Conservation (phyloP, 371 early-diverging fungal species). For the Chytridium lagenaria region DNA sequence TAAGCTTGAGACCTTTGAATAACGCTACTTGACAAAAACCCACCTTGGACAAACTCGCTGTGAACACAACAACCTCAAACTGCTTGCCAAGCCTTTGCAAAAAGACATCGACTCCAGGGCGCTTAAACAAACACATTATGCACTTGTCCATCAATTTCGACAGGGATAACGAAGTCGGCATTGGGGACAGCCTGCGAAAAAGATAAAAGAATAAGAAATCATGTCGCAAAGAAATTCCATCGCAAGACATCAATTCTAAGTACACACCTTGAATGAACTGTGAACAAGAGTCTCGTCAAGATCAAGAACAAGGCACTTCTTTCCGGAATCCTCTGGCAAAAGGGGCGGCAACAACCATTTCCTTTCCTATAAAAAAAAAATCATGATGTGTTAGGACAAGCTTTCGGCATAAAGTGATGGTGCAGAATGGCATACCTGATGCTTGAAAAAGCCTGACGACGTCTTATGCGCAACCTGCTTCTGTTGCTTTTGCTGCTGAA, state of each 20-base stretch:
- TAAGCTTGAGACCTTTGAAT: not conserved
- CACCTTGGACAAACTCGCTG: slow-evolving; percentile 77
- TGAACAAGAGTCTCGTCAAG: slow-evolving; percentile 87
- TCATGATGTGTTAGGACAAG: not conserved
- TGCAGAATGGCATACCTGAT: too few species aligned
- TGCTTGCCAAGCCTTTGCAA: slow-evolving; percentile 82
- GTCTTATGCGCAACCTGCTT: not conserved
- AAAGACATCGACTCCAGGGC: slow-evolving; percentile 95
- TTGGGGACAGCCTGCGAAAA: slow-evolving; percentile 79
- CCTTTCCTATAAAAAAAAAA: slow-evolving; percentile 6
- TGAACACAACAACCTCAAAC: slow-evolving; percentile 95
- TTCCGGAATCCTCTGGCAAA: slow-evolving; percentile 59
- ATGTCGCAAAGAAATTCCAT: not conserved
- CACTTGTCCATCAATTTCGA: slow-evolving; percentile 86
- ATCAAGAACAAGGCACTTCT: slow-evolving; percentile 86
- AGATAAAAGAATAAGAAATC: slow-evolving; percentile 46
- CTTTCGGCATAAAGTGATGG: not conserved
- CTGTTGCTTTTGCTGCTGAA: not conserved
- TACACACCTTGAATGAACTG: slow-evolving; percentile 16
- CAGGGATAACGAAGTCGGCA: slow-evolving; percentile 86
- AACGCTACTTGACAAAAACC: not conserved
- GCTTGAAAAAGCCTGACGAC: not conserved
- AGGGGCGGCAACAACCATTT: slow-evolving; percentile 44
- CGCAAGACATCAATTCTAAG: too few species aligned
- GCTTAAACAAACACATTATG: slow-evolving; percentile 96